phyloP scores from a whole-genome alignment of 345 rosid genomes.

The Eutrema japonicum region DNA sequence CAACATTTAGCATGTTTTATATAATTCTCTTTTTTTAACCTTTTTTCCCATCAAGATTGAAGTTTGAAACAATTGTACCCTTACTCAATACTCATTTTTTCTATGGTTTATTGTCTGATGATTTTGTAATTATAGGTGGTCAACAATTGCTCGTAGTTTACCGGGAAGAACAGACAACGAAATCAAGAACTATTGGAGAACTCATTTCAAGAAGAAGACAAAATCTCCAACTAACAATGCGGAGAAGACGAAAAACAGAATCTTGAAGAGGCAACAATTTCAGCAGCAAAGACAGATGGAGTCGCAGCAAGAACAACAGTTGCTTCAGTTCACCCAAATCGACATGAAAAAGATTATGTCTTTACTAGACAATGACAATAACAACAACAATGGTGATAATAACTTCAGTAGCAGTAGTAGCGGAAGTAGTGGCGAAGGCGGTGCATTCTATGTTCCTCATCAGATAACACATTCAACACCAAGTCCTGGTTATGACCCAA shows the following conservation, averaged over 20 bases:
- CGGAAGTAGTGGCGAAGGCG: conserved; percentile 23
- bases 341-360: conserved; percentile 67
- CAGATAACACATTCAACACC: conserved; percentile 48
- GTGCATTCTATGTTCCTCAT: conserved; percentile 52
- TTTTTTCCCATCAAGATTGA: neutral
- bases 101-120: neutral
- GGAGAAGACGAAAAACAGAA: conserved; percentile 56
- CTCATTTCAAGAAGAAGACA: conserved; percentile 87
- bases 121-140: conserved; percentile 62
- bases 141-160: conserved; percentile 89
- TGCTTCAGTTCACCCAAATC: conserved; percentile 53
- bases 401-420: conserved; percentile 38
- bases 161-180: conserved; percentile 96
- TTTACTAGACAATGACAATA: conserved; percentile 57
- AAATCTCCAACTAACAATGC: conserved; percentile 56
- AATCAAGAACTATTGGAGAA: conserved; percentile 93
- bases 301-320: conserved; percentile 53
- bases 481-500: conserved; percentile 36
- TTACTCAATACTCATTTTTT: neutral
- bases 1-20: neutral
- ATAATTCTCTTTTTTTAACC: neutral
- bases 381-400: conserved; percentile 26
- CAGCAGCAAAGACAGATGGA: conserved; percentile 63
- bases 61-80: neutral
- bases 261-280: conserved; percentile 74